phyloP scores from a whole-genome alignment of 139 green algal species.

The Nannochloris sp. region DNA sequence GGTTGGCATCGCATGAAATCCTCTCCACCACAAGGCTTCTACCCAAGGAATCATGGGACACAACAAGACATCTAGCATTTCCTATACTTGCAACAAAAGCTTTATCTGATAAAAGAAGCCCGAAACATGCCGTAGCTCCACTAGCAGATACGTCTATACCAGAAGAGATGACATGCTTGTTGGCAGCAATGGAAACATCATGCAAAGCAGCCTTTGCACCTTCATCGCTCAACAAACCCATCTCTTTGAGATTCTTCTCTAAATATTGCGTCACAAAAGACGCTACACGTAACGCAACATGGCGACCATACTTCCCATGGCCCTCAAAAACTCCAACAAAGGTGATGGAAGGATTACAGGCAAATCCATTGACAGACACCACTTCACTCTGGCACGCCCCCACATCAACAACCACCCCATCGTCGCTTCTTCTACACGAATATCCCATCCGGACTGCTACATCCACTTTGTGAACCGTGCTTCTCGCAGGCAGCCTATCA shows the following conservation, averaged over 20 bases:
- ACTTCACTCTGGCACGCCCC: constrained; percentile 28
- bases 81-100: constrained; percentile 23
- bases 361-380: constrained; percentile 14
- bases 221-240: constrained; percentile 13
- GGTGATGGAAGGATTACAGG: constrained; percentile 4
- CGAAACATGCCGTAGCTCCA: constrained; percentile 36
- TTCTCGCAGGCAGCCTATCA: no score
- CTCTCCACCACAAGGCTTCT: constrained; percentile 15
- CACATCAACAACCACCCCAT: constrained; percentile 9
- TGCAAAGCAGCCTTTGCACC: constrained; percentile 15
- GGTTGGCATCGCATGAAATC: constrained; percentile 46
- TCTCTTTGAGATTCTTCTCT: constrained; percentile 2
- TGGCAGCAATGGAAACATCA: not conserved
- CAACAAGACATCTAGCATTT: constrained; percentile 29
- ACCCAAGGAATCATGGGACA: not conserved
- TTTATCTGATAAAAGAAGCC: constrained; percentile 6
- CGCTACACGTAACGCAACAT: not conserved
- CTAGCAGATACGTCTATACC: constrained; percentile 22
- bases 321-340: constrained; percentile 47
- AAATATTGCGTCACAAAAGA: constrained; percentile 21
- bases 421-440: not conserved
- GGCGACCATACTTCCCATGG: constrained; percentile 29
- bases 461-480: no score
- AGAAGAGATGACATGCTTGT: not conserved
- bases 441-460: not conserved